Evolutionary conservation across 495 filamentous ascomycete species (phyloP).

Genomic region (Apodospora peruviana): DNA sequence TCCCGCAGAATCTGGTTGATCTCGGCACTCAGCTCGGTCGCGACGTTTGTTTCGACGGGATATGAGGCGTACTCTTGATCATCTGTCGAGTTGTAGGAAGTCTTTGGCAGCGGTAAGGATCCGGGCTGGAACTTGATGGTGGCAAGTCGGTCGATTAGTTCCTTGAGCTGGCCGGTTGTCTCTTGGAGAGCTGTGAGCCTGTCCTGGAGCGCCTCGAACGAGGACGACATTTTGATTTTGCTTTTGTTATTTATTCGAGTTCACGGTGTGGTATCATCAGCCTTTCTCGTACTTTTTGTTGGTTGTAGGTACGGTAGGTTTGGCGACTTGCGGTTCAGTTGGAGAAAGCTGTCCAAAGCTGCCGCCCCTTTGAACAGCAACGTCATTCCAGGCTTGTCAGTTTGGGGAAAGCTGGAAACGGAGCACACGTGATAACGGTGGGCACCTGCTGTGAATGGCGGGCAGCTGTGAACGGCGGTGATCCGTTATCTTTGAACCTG

Average conservation of each 20-base stretch:
- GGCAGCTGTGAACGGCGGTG: too few relatives aligned
- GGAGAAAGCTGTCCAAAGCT: not conserved
- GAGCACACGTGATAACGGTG: not conserved
- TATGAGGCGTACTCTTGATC: slow-evolving; percentile 32
- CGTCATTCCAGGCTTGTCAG: not conserved
- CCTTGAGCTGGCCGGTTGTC: slow-evolving; percentile 58
- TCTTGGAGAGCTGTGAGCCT: slow-evolving; percentile 66
- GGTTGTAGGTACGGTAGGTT: not conserved
- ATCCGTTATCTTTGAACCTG: too few relatives aligned
- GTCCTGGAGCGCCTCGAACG: slow-evolving; percentile 55
- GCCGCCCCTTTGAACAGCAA: not conserved
- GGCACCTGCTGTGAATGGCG: not conserved
- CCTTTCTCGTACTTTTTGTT: not conserved
- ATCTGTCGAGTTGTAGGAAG: slow-evolving; percentile 4
- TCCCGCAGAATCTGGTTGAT: slow-evolving; percentile 80
- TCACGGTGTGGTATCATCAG: not conserved
- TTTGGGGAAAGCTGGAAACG: not conserved
- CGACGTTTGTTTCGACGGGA: slow-evolving; percentile 58
- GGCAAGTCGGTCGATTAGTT: slow-evolving; percentile 69
- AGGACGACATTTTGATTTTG: slow-evolving; percentile 19
- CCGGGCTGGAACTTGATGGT: slow-evolving; percentile 62
- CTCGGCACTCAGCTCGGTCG: slow-evolving; percentile 72
- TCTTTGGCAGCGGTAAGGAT: slow-evolving; percentile 37
- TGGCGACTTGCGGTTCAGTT: not conserved
- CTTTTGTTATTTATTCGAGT: not conserved